These are phyloP conservation scores for Amaranthus tricolor DNA, from an alignment of 179 eudicot species.

Conservation along the genomic window DNA sequence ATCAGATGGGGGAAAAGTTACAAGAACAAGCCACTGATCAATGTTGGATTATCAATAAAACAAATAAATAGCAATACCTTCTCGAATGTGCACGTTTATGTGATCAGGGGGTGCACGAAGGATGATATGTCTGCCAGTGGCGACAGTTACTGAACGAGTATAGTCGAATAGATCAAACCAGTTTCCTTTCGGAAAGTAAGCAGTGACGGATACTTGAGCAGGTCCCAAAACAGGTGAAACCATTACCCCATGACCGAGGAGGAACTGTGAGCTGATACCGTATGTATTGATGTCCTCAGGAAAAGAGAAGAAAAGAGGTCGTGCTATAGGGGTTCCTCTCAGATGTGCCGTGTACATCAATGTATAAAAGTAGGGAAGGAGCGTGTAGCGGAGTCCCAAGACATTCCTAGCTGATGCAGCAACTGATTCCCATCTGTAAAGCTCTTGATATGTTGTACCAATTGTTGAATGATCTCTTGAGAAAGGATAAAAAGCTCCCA, in stretches of 20 bases:
- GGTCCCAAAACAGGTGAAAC: slow-evolving; percentile 58
- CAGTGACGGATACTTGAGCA: slow-evolving; percentile 41
- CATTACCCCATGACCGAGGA: slow-evolving; percentile 62
- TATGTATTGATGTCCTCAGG: slow-evolving; percentile 54
- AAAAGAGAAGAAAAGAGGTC: slow-evolving; percentile 74
- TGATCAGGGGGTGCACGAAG: slow-evolving; percentile 56
- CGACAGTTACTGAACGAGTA: slow-evolving; percentile 30
- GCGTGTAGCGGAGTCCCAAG: slow-evolving; percentile 61
- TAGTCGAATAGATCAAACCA: slow-evolving; percentile 71
- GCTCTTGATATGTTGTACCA: slow-evolving; percentile 44
- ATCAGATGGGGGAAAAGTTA: background rate
- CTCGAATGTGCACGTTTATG: slow-evolving; percentile 54
- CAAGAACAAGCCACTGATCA: background rate
- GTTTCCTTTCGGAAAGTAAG: slow-evolving; percentile 65
- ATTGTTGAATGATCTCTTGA: slow-evolving; percentile 51
- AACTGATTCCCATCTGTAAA: slow-evolving; percentile 66
- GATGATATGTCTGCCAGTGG: slow-evolving; percentile 31
- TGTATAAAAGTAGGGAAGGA: slow-evolving; percentile 68
- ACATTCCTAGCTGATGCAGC: slow-evolving; percentile 57
- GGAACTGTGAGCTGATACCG: slow-evolving; percentile 53
- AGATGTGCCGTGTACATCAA: slow-evolving; percentile 58
- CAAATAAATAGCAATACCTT: slow-evolving; percentile 33
- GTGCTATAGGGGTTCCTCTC: slow-evolving; percentile 57
- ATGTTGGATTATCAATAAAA: background rate
- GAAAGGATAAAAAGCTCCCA: slow-evolving; percentile 85